phyloP scores from a whole-genome alignment of 1,139 yeast genomes.

The Sugiyamaella novakii region DNA sequence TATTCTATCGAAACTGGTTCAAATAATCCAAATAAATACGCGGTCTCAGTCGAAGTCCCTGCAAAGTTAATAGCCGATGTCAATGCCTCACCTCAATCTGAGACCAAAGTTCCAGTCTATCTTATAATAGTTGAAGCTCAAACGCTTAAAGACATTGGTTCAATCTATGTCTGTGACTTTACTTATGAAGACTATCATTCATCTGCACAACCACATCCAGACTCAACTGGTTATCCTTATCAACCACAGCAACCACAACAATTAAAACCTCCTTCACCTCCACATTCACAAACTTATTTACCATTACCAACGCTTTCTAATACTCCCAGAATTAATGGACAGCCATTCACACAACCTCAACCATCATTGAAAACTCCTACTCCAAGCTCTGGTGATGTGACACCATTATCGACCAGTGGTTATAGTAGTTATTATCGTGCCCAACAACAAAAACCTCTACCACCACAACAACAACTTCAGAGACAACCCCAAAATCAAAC shows the following conservation, averaged over 20 bases:
- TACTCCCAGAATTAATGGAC: slow-evolving; percentile 12
- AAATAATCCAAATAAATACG: slow-evolving; percentile 23
- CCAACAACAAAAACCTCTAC: slow-evolving; percentile 29
- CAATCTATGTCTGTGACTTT: slow-evolving; percentile 35
- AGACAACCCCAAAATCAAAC: slow-evolving; percentile 6
- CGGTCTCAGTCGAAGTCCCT: slow-evolving; percentile 29
- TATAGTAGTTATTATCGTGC: slow-evolving; percentile 11
- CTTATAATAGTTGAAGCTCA: slow-evolving; percentile 20
- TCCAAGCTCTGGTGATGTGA: slow-evolving; percentile 7
- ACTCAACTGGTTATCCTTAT: slow-evolving; percentile 3
- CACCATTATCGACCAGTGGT: slow-evolving; percentile 9
- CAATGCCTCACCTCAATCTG: slow-evolving; percentile 10
- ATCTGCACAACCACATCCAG: slow-evolving; percentile 2
- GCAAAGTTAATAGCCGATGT: slow-evolving; percentile 24
- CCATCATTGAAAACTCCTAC: slow-evolving; percentile 7
- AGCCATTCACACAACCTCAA: slow-evolving; percentile 4
- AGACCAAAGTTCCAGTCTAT: slow-evolving; percentile 25
- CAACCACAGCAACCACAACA: slow-evolving; percentile 27
- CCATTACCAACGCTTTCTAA: slow-evolving; percentile 12
- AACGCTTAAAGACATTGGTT: slow-evolving; percentile 24
- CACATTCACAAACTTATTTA: slow-evolving; percentile 16
- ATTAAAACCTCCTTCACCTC: slow-evolving; percentile 16
- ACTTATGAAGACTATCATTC: slow-evolving; percentile 18
- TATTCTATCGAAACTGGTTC: slow-evolving; percentile 16
- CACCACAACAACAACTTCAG: slow-evolving; percentile 19